Evolutionary conservation across 2,329 filamentous ascomycete species (phyloP).

Genomic region (Sphaerulina vaccinii): DNA sequence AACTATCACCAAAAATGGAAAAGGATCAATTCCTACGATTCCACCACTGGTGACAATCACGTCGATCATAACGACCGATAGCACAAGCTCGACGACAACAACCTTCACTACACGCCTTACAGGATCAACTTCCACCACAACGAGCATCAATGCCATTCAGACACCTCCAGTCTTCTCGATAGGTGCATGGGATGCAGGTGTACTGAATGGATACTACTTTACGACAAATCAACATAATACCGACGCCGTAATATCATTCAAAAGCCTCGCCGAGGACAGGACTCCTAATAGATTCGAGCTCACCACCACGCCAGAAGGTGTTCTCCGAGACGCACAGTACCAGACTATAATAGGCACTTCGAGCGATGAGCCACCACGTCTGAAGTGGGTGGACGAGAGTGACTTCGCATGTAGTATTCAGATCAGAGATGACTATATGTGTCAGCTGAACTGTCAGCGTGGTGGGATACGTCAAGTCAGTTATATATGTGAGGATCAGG

Average conservation of each 20-base stretch:
- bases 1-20: not conserved
- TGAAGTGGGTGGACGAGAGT: not conserved
- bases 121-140: not conserved
- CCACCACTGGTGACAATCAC: not conserved
- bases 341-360: constrained; percentile 2
- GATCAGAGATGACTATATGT: constrained; percentile 4
- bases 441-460: constrained; percentile 1
- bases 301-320: not conserved
- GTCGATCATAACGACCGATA: not conserved
- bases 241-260: not conserved
- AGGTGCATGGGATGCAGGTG: not conserved
- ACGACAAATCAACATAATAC: not conserved
- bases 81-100: not conserved
- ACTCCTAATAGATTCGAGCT: not conserved
- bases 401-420: constrained; percentile 2
- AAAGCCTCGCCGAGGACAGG: not conserved
- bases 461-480: not conserved
- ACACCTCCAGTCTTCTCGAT: not conserved
- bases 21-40: not conserved
- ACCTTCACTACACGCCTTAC: not conserved
- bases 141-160: not conserved
- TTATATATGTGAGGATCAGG: constrained; percentile 1
- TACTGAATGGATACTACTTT: not conserved
- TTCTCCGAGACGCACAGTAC: not conserved
- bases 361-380: not conserved